phyloP scores from a whole-genome alignment of 208 protist species.

The Crithidia bombi region DNA sequence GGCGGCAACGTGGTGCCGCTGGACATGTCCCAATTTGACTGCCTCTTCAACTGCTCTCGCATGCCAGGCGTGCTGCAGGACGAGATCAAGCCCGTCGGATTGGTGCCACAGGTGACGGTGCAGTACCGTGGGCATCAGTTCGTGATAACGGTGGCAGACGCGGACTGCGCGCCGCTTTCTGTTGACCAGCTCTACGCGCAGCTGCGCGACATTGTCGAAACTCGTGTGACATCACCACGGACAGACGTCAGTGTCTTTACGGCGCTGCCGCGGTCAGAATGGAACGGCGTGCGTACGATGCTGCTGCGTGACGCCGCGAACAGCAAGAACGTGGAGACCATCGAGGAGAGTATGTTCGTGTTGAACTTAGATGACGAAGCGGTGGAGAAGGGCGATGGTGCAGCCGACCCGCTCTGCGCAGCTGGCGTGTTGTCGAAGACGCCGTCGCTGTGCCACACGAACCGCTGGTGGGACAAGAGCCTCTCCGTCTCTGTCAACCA shows the following conservation, averaged over 20 bases:
- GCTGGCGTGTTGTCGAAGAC: slow-evolving; percentile 35
- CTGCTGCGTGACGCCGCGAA: slow-evolving; percentile 69
- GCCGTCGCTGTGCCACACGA: slow-evolving; percentile 40
- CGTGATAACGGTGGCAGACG: slow-evolving; percentile 72
- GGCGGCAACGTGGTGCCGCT: slow-evolving; percentile 66
- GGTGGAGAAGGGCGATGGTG: slow-evolving; percentile 41
- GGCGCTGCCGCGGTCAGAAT: slow-evolving; percentile 61
- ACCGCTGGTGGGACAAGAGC: slow-evolving; percentile 93
- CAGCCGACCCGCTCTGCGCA: slow-evolving; percentile 42
- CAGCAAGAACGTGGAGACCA: slow-evolving; percentile 54
- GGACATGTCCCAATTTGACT: slow-evolving; percentile 84
- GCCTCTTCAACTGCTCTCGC: slow-evolving; percentile 84
- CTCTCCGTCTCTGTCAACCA: slow-evolving; percentile 71
- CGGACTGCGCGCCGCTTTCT: slow-evolving; percentile 64
- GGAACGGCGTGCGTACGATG: slow-evolving; percentile 56
- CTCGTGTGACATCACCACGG: slow-evolving; percentile 33
- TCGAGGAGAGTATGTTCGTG: slow-evolving; percentile 88
- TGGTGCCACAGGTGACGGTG: slow-evolving; percentile 75
- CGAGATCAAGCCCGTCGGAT: slow-evolving; percentile 69
- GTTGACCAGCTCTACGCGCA: slow-evolving; percentile 81
- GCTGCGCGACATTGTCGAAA: slow-evolving; percentile 66
- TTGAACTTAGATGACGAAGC: slow-evolving; percentile 76
- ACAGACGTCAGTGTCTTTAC: slow-evolving; percentile 75
- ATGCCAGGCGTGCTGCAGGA: slow-evolving; percentile 82
- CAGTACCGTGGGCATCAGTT: slow-evolving; percentile 79